Conservation (phyloP, 2,329 filamentous ascomycete species). For the Didymella arachidicola region DNA sequence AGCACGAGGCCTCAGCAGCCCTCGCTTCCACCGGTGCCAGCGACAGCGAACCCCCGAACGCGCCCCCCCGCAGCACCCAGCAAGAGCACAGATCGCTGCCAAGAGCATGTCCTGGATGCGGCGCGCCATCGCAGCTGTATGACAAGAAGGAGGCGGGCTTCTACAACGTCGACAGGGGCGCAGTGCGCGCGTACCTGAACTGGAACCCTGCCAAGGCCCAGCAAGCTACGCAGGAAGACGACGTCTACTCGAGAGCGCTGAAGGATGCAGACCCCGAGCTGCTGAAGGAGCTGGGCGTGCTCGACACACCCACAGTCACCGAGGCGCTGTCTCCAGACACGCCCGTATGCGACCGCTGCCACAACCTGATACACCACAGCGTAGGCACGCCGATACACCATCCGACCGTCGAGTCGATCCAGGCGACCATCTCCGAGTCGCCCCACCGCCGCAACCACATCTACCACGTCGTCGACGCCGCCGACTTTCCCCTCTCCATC, state of each 20-base stretch:
- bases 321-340: constrained; percentile 34
- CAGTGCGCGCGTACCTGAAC: constrained; percentile 53
- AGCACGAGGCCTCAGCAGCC: constrained; percentile 27
- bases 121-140: constrained; percentile 65
- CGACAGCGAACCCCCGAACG: constrained; percentile 2
- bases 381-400: constrained; percentile 76
- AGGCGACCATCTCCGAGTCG: constrained; percentile 85
- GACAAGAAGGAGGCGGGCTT: constrained; percentile 64
- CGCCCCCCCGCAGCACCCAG: constrained; percentile 1
- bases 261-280: constrained; percentile 40
- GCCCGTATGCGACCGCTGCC: constrained; percentile 87
- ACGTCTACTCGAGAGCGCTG: constrained; percentile 48
- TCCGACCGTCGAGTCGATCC: constrained; percentile 80
- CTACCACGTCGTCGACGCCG: constrained; percentile 93
- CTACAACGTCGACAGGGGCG: constrained; percentile 61
- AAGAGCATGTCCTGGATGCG: constrained; percentile 67
- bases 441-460: constrained; percentile 92
- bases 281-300: constrained; percentile 42
- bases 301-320: constrained; percentile 24
- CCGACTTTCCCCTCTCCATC: constrained; percentile 95
- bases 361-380: constrained; percentile 79
- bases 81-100: constrained; percentile 51
- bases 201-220: constrained; percentile 33
- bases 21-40: constrained; percentile 16
- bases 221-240: constrained; percentile 42